A percentile compares a stretch with the other conserved stretches of the same genome.
These are phyloP conservation scores for Globisporangium nagaii DNA, from an alignment of 352 stramenopile genomes.

Conservation along the genomic window DNA sequence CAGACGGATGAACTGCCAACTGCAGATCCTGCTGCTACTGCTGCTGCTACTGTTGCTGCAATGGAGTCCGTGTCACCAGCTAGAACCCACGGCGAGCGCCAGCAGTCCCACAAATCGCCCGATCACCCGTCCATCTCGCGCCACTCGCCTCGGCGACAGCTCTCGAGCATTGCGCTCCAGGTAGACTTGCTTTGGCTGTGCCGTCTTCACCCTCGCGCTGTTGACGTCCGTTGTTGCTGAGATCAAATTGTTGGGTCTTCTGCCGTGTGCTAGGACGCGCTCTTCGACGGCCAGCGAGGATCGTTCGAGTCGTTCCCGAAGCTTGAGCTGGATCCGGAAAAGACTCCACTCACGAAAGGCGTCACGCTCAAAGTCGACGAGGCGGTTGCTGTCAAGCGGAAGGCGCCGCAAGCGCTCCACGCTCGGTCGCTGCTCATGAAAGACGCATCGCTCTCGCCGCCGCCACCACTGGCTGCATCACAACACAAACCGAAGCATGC, in stretches of 20 bases:
- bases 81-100: neutral
- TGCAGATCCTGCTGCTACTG: neutral
- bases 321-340: constrained; percentile 35
- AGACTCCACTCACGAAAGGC: constrained; percentile 36
- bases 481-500: neutral
- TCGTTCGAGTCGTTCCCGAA: constrained; percentile 36
- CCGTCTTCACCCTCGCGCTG: too few species aligned
- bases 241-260: neutral
- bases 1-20: neutral
- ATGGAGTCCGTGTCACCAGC: neutral
- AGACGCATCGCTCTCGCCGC: neutral
- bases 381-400: constrained; percentile 1
- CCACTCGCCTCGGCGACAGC: neutral
- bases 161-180: neutral
- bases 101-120: neutral
- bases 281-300: constrained; percentile 31
- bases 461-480: neutral
- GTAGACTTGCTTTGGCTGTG: neutral
- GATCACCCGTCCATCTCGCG: neutral
- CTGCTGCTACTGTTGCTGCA: neutral
- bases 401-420: neutral
- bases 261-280: constrained; percentile 4
- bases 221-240: too few species aligned
- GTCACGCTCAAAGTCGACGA: constrained; percentile 30
- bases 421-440: neutral